Evolutionary conservation across 202 grass and related monocot genomes (phyloP), one percentile per base, ranked within the genome.

Genomic region (Panicum hallii): DNA sequence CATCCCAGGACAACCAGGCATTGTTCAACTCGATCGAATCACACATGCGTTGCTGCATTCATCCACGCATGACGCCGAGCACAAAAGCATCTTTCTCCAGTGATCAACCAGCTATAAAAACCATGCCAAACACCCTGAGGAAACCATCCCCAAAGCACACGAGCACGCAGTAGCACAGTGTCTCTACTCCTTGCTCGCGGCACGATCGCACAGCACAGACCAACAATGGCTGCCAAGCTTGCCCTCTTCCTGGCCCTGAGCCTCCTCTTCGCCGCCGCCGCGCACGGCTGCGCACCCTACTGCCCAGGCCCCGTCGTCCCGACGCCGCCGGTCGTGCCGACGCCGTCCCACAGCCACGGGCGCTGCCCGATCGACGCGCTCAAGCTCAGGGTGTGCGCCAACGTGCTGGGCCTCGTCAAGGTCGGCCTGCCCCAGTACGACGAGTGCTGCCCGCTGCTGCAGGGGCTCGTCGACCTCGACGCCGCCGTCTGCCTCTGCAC

Each of bases 401-500:
- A 89, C 63, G 81, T 91, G 17, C 89, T 94, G 11, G 68, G 68
- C 48, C 49, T 79, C 81, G 79, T 91, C 87, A 85, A 94, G 43
- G 46, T 90, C 11, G 89, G 87, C 5, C 6, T 63, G 34, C 87
- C 83, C 28, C 50, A 57, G 5, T 65, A 76, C 53, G 48, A 83
- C 13, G 32, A 80, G 12, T 92, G 90, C 53, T 92, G 90, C 79
- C 49, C 82, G 1, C 68, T 92, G 30, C 76, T 92, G 3, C 0
- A 55, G 14, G 67, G 74, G 9, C 69, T 92, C 22, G 38, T 80
- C 11, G 79, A 92, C 73, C 74, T 89, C 54, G 74, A 92, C 74
- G 87, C 87, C 66, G 83, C 83, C 4, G 61, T 87, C 1, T 95
- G 93, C 84, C 87, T 95, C 61, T 95, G 93, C 90, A 95, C 85